Conservation (phyloP, 2,329 filamentous ascomycete genomes). For the Herpotrichia juniperi region DNA sequence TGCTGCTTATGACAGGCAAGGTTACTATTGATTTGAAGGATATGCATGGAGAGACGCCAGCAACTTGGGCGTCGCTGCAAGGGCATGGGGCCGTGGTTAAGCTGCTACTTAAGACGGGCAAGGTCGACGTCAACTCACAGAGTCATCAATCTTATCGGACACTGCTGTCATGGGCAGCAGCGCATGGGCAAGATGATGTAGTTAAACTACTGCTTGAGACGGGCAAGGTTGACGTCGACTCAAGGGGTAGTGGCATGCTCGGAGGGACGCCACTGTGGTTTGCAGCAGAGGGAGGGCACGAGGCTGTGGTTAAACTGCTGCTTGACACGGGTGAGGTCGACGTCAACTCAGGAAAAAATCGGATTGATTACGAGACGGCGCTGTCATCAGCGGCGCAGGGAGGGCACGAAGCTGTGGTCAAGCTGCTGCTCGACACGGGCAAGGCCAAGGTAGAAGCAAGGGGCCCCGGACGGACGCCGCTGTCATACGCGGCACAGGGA, state of each 20-base stretch:
- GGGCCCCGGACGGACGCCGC: conserved; percentile 5
- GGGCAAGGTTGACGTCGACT: not conserved
- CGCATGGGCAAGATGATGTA: not conserved
- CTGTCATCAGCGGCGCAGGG: not conserved
- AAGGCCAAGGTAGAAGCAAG: not conserved
- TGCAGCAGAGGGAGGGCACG: conserved; percentile 4
- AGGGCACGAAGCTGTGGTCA: not conserved
- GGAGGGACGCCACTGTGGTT: conserved; percentile 7
- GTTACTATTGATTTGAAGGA: not conserved
- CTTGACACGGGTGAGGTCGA: conserved; percentile 8
- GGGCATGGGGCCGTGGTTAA: conserved; percentile 2
- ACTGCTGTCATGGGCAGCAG: not conserved
- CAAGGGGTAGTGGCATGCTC: no score
- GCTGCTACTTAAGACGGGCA: no score
- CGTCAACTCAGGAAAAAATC: conserved; percentile 3
- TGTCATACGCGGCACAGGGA: conserved; percentile 1
- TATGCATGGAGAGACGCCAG: not conserved
- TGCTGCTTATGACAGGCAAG: no score
- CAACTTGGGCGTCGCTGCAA: not conserved
- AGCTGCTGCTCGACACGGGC: conserved; percentile 1
- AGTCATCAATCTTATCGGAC: not conserved
- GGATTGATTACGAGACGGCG: not conserved
- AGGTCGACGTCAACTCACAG: conserved; percentile 8
- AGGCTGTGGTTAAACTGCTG: no score
- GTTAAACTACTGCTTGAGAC: conserved; percentile 3